A percentile compares a stretch with the other conserved stretches of the same genome.
phyloP scores from a whole-genome alignment of 192 early-diverging fungal species.

The Podochytrium sp. region DNA sequence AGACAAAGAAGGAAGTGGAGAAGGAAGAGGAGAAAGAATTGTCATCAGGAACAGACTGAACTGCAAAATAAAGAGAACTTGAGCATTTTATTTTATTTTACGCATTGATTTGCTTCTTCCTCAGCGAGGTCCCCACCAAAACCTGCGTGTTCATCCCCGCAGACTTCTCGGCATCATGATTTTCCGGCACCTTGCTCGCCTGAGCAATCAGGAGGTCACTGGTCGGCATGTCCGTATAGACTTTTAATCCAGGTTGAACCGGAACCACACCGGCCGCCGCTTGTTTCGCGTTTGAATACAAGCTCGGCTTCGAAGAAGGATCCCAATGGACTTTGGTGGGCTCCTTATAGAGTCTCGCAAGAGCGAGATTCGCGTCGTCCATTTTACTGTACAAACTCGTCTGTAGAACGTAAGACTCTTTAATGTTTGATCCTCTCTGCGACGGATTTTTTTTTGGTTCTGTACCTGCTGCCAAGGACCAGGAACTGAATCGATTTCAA shows the following conservation, averaged over 20 bases:
- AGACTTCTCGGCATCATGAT: no score
- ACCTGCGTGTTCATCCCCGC: slow-evolving; percentile 19
- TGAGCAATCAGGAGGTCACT: not conserved
- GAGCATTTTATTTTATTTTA: slow-evolving; percentile 3
- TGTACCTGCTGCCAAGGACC: slow-evolving; percentile 55
- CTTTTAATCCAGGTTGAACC: not conserved
- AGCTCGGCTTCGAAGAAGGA: slow-evolving; percentile 23
- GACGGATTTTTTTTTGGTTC: no score
- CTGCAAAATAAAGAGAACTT: not conserved
- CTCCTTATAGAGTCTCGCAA: slow-evolving; percentile 51
- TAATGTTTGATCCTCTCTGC: not conserved
- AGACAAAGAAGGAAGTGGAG: not conserved
- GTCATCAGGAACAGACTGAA: not conserved
- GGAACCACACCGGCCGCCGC: not conserved
- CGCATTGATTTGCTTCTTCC: not conserved
- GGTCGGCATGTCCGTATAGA: slow-evolving; percentile 10
- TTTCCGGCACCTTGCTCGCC: not conserved
- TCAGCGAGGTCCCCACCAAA: slow-evolving; percentile 16
- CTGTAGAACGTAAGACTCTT: not conserved
- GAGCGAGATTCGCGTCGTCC: slow-evolving; percentile 46
- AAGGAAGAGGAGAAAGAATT: not conserved
- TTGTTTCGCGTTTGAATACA: not conserved
- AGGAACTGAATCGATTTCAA: slow-evolving; percentile 26
- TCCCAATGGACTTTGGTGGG: slow-evolving; percentile 12
- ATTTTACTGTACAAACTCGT: slow-evolving; percentile 47